A percentile compares a stretch with the other conserved stretches of the same genome.
Evolutionary conservation across 306 rosid genomes (phyloP).

Genomic region (Abrus precatorius): DNA sequence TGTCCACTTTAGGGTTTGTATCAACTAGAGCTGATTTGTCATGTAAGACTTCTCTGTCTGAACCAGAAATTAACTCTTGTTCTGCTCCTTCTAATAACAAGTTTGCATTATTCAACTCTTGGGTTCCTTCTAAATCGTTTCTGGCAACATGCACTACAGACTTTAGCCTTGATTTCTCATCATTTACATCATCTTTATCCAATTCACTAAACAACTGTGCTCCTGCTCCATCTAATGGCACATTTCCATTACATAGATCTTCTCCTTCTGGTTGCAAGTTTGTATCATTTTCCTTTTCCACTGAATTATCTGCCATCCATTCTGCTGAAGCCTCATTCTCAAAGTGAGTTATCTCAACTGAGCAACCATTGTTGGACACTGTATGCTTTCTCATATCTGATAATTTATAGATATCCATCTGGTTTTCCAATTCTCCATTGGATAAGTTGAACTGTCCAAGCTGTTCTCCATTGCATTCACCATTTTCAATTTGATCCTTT

Average conservation of each 20-base stretch:
- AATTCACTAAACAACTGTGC: slow-evolving; percentile 36
- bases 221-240: slow-evolving; percentile 34
- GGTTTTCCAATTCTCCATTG: slow-evolving; percentile 50
- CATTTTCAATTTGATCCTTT: slow-evolving; percentile 46
- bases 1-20: slow-evolving; percentile 39
- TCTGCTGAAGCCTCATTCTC: slow-evolving; percentile 54
- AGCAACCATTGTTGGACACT: slow-evolving; percentile 48
- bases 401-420: slow-evolving; percentile 42
- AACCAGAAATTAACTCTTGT: slow-evolving; percentile 19
- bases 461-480: slow-evolving; percentile 25
- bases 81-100: slow-evolving; percentile 22
- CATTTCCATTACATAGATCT: slow-evolving; percentile 44
- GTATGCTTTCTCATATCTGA: slow-evolving; percentile 48
- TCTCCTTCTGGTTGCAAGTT: slow-evolving; percentile 47
- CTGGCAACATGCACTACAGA: slow-evolving; percentile 44
- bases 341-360: slow-evolving; percentile 50
- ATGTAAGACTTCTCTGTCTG: slow-evolving; percentile 9
- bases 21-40: slow-evolving; percentile 22
- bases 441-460: slow-evolving; percentile 46
- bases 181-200: slow-evolving; percentile 31
- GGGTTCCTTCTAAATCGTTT: slow-evolving; percentile 31
- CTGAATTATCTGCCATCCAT: slow-evolving; percentile 45
- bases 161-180: slow-evolving; percentile 50
- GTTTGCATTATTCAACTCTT: slow-evolving; percentile 34
- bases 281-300: slow-evolving; percentile 44